A percentile compares a stretch with the other conserved stretches of the same genome.
These are phyloP conservation scores for Nannochloropsis oceanica DNA, from an alignment of 108 stramenopile species.

Conservation along the genomic window DNA sequence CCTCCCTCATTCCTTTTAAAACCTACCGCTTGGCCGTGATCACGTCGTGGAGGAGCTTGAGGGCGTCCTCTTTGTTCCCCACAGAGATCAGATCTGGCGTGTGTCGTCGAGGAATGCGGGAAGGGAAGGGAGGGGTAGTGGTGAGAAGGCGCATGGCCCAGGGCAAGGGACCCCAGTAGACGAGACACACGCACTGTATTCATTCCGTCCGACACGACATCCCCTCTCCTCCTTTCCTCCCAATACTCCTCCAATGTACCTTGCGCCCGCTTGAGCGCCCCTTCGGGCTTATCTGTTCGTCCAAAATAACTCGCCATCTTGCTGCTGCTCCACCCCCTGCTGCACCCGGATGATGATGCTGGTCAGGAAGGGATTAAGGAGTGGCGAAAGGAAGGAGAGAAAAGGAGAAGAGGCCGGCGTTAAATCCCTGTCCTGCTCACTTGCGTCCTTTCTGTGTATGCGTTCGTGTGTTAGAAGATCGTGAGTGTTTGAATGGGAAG, in stretches of 20 bases:
- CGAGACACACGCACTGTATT: too few species aligned
- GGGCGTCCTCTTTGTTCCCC: conserved; percentile 43
- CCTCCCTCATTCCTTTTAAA: not conserved
- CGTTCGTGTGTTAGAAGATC: too few species aligned
- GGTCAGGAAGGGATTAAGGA: not conserved
- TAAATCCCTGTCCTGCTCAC: too few species aligned
- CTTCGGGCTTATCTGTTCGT: not conserved
- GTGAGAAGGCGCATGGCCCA: too few species aligned
- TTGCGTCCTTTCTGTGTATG: too few species aligned
- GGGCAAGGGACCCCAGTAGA: too few species aligned
- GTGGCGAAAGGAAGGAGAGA: too few species aligned
- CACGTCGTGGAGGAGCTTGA: conserved; percentile 36
- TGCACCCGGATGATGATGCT: not conserved
- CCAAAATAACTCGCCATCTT: not conserved
- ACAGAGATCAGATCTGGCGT: conserved; percentile 34
- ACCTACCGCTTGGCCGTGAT: conserved; percentile 21
- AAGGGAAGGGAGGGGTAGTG: too few species aligned
- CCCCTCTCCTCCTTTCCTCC: not conserved
- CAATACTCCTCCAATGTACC: not conserved
- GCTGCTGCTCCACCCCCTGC: too few species aligned
- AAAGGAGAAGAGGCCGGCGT: too few species aligned
- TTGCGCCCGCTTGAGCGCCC: not conserved
- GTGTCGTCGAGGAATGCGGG: not conserved
- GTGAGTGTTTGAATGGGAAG: too few species aligned
- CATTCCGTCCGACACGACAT: not conserved